These are phyloP conservation scores for Saccharomycopsis amapae DNA, from an alignment of 805 yeast species.

Conservation along the genomic window DNA sequence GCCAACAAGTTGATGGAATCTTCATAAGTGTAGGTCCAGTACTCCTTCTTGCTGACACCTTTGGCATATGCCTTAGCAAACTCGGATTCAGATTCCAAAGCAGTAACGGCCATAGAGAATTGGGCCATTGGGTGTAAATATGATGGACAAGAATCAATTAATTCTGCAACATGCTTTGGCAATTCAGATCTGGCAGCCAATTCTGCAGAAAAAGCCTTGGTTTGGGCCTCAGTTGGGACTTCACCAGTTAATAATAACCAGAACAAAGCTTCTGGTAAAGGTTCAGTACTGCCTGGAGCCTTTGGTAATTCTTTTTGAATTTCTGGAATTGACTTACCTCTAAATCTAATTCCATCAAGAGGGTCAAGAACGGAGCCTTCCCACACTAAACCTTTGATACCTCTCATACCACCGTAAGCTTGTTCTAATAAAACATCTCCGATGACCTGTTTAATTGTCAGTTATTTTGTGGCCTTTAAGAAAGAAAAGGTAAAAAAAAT, in stretches of 20 bases:
- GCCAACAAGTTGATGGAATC: conserved; percentile 66
- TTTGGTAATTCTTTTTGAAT: conserved; percentile 68
- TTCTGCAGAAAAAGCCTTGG: conserved; percentile 48
- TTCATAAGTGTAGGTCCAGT: conserved; percentile 72
- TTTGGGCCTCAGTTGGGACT: conserved; percentile 56
- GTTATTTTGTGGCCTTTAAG: too few relatives aligned
- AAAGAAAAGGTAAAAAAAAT: too few relatives aligned
- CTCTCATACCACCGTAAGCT: conserved; percentile 90
- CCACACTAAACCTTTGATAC: conserved; percentile 80
- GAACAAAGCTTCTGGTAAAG: conserved; percentile 69
- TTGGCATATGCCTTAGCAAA: conserved; percentile 67
- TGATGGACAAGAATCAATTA: conserved; percentile 57
- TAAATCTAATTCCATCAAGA: conserved; percentile 78
- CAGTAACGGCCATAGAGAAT: conserved; percentile 65
- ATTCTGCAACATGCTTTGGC: conserved; percentile 55
- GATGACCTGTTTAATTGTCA: too few relatives aligned
- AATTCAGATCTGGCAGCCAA: conserved; percentile 58
- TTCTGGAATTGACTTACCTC: conserved; percentile 79
- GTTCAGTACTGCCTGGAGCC: conserved; percentile 56
- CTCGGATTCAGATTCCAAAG: conserved; percentile 62
- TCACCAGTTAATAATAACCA: conserved; percentile 75
- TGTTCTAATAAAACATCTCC: conserved; percentile 73
- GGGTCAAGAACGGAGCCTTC: conserved; percentile 85
- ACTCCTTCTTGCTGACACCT: conserved; percentile 61
- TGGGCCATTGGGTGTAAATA: conserved; percentile 82